Conservation (phyloP, 2,329 filamentous ascomycete species). For the Ceratocystis cacaofunesta region DNA sequence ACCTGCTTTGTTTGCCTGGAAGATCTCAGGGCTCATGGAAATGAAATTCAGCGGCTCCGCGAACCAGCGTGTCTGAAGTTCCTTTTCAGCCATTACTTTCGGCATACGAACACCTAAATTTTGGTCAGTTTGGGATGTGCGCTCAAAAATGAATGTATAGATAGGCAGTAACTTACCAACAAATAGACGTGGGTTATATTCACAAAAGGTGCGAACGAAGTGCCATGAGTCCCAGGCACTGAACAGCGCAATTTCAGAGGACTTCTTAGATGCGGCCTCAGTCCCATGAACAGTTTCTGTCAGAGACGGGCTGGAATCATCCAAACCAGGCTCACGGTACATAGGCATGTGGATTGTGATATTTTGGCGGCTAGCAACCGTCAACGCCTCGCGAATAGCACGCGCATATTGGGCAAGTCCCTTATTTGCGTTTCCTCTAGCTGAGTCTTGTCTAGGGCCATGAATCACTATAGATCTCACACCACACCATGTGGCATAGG, state of each 20-base stretch:
- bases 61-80: constrained; percentile 53
- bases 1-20: constrained; percentile 45
- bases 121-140: background rate
- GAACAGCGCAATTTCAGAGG: constrained; percentile 52
- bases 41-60: constrained; percentile 52
- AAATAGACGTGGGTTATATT: constrained; percentile 65
- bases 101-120: constrained; percentile 30
- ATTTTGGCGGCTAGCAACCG: constrained; percentile 59
- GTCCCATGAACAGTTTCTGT: constrained; percentile 24
- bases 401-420: constrained; percentile 65
- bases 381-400: constrained; percentile 65
- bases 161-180: constrained; percentile 46
- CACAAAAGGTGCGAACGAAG: constrained; percentile 67
- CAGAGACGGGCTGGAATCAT: constrained; percentile 38
- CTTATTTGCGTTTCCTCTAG: constrained; percentile 34
- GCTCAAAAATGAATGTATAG: background rate
- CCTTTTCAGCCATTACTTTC: constrained; percentile 41
- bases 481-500: constrained; percentile 92
- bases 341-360: constrained; percentile 73
- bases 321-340: constrained; percentile 54
- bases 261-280: constrained; percentile 24
- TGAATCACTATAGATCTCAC: constrained; percentile 68
- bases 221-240: constrained; percentile 92
- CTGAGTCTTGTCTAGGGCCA: constrained; percentile 54
- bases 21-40: constrained; percentile 37